Percentiles rank a stretch among this genome's conserved stretches.
Evolutionary conservation across 2,329 filamentous ascomycete species (phyloP).

Genomic region (Colletotrichum magnum): DNA sequence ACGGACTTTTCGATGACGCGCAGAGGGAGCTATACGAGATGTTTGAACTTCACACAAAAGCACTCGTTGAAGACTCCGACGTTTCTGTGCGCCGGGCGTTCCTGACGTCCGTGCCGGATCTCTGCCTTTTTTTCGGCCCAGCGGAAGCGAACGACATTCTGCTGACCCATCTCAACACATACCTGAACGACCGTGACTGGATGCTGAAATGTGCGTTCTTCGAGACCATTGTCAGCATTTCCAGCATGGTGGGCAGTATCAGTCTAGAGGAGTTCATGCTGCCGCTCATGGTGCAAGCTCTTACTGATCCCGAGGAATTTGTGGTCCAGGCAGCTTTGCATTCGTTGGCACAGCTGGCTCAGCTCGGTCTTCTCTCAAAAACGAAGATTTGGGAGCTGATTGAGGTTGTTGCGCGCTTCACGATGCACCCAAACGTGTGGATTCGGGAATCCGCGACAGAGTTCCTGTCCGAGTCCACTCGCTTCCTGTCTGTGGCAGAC

Average conservation of each 20-base stretch:
- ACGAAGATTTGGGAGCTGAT: constrained; percentile 90
- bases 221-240: constrained; percentile 93
- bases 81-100: constrained; percentile 91
- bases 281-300: constrained; percentile 93
- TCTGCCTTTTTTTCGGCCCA: constrained; percentile 96
- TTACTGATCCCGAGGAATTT: constrained; percentile 93
- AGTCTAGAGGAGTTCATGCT: constrained; percentile 96
- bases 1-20: constrained; percentile 90
- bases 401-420: constrained; percentile 85
- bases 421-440: constrained; percentile 96
- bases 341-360: constrained; percentile 89
- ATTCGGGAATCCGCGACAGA: constrained; percentile 90
- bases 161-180: constrained; percentile 95
- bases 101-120: constrained; percentile 87
- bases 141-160: constrained; percentile 96
- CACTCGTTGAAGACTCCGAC: constrained; percentile 88
- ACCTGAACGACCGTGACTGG: constrained; percentile 97
- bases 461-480: constrained; percentile 83
- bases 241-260: constrained; percentile 88
- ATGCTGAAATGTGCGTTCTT: constrained; percentile 97
- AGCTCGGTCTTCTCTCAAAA: constrained; percentile 88
- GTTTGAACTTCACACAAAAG: constrained; percentile 91
- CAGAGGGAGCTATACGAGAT: constrained; percentile 84
- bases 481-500: constrained; percentile 84
- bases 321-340: constrained; percentile 93